Conservation (phyloP, 345 rosid species). For the Luvunga scandens region DNA sequence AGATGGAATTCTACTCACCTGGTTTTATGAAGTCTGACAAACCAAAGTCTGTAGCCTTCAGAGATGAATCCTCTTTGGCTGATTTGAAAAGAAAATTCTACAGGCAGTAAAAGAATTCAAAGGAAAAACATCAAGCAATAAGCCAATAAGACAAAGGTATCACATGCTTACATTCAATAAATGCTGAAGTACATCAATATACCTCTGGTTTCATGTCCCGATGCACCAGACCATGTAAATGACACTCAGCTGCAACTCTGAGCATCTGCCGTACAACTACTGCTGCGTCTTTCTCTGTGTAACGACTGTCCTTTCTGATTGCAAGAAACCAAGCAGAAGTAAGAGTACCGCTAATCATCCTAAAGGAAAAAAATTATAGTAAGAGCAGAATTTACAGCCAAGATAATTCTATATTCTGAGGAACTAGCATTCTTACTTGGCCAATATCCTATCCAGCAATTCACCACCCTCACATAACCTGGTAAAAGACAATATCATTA, state of each 20-base stretch:
- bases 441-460: slow-evolving; percentile 82
- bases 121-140: slow-evolving; percentile 15
- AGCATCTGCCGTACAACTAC: slow-evolving; percentile 76
- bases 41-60: slow-evolving; percentile 98
- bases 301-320: slow-evolving; percentile 83
- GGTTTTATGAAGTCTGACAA: slow-evolving; percentile 96
- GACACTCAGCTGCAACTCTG: slow-evolving; percentile 94
- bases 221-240: slow-evolving; percentile 87
- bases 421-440: slow-evolving; percentile 57
- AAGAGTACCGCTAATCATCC: neutral
- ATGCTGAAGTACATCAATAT: slow-evolving; percentile 13
- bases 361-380: neutral
- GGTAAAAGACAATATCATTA: slow-evolving; percentile 1
- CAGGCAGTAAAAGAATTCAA: slow-evolving; percentile 8
- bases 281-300: slow-evolving; percentile 68
- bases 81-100: slow-evolving; percentile 97
- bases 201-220: slow-evolving; percentile 99
- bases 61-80: slow-evolving; percentile 59
- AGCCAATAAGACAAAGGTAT: neutral
- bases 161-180: neutral
- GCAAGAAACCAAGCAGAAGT: slow-evolving; percentile 16
- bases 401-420: neutral
- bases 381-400: neutral
- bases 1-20: slow-evolving; percentile 39
- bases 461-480: slow-evolving; percentile 99